Evolutionary conservation across 2,329 filamentous ascomycete species (phyloP), one percentile per base, ranked within the genome.

Genomic region (Diplodia scrobiculata): DNA sequence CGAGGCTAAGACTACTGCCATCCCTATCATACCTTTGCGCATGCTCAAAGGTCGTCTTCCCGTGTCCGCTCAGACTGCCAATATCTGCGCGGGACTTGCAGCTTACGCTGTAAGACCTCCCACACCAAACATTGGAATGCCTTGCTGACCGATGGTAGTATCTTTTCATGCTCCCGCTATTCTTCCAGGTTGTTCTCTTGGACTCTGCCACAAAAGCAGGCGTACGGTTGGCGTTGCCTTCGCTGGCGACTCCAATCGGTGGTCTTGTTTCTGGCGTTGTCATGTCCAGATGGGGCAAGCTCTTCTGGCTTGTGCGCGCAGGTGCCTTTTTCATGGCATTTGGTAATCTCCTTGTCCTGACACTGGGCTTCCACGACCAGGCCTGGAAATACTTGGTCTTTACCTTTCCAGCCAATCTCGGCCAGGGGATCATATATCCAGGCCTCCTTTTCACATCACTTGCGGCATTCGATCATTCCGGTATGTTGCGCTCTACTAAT

Each of bases 121-220:
- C 14, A 10, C 2, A 3, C 6, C 17, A n/a, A 2, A 2, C 11
- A 6, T 13, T 17, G 10, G 10, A 27, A 3, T 7, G 14, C 21
- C 6, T n/a, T 53, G 14, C 21, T 32, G 9, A 53, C 32, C 45
- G 1, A 59, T 45, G 27, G 5, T 21, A 64, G 79, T 81, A 80
- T 66, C 75, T 83, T n/a, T 83, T 83, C 69, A 81, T 77, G 52
- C 73, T 81, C 0, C 80, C 80, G 1, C 72, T 83, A 0, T 79
- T 81, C 66, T 82, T 91, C 78, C 89, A 91, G 74, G 89, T 87
- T 45, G 89, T 91, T 29, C 86, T 91, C 55, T 82, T 90, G 62
- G 80, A 83, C 53, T 80, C 77, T 17, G 75, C 81, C 5, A 78
- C 80, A 14, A 79, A 76, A 64, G 80, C 81, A 4, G 80, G 80